A percentile compares a stretch with the other conserved stretches of the same genome.
These are phyloP conservation scores for Ailanthus altissimus DNA, from an alignment of 345 rosid species.

Conservation along the genomic window DNA sequence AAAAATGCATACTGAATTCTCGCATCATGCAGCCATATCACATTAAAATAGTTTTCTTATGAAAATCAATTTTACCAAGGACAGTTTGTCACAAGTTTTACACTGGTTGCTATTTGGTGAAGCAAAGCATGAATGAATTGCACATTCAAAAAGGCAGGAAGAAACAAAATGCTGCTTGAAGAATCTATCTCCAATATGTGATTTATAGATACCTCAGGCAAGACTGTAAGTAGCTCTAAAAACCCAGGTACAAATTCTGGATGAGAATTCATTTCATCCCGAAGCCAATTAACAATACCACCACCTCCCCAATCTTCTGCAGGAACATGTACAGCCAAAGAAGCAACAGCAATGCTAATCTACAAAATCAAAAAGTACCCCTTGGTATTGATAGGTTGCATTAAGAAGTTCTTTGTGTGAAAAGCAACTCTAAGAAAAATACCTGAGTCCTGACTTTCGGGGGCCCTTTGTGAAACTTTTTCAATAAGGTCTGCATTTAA, in stretches of 20 bases:
- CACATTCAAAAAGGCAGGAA: slow-evolving; percentile 1
- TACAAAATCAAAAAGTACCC: slow-evolving; percentile 43
- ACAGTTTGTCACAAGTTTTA: not conserved
- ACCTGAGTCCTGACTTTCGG: slow-evolving; percentile 99
- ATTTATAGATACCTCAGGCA: slow-evolving; percentile 77
- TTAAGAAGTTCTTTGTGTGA: not conserved
- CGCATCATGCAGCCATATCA: not conserved
- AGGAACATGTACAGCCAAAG: slow-evolving; percentile 98
- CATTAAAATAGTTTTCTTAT: not conserved
- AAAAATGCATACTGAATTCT: not conserved
- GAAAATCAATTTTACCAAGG: not conserved
- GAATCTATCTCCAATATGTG: slow-evolving; percentile 8
- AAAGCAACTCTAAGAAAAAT: slow-evolving; percentile 18
- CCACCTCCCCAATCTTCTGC: slow-evolving; percentile 97
- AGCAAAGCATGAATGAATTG: not conserved
- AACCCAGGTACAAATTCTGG: slow-evolving; percentile 95
- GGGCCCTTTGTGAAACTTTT: slow-evolving; percentile 95
- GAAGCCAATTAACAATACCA: slow-evolving; percentile 90
- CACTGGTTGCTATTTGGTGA: not conserved
- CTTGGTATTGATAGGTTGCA: slow-evolving; percentile 13
- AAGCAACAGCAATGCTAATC: slow-evolving; percentile 99
- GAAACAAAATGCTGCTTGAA: not conserved
- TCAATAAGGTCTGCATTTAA: slow-evolving; percentile 73
- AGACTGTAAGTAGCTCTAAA: slow-evolving; percentile 90
- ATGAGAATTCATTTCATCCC: slow-evolving; percentile 88